Percentiles rank a stretch among this genome's conserved stretches.
These are phyloP conservation scores for Canavalia ensiformis DNA, from an alignment of 306 rosid genomes.

Conservation along the genomic window DNA sequence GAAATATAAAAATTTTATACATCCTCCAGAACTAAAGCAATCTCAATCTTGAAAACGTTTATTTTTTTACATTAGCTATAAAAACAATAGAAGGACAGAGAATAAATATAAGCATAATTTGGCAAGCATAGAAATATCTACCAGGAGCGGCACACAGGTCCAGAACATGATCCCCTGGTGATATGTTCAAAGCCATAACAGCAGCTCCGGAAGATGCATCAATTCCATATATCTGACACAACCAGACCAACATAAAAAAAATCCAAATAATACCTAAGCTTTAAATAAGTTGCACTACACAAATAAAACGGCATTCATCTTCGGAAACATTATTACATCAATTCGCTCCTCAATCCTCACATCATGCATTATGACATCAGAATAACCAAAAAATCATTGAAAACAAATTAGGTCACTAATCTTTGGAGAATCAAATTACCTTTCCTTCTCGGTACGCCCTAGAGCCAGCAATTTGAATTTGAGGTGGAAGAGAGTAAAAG, in stretches of 20 bases:
- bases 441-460: slow-evolving; percentile 79
- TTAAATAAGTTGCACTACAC: background rate
- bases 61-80: background rate
- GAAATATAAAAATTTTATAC: background rate
- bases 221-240: slow-evolving; percentile 83
- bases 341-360: background rate
- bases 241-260: background rate
- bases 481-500: slow-evolving; percentile 77
- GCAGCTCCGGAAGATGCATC: slow-evolving; percentile 99
- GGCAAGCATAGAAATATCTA: slow-evolving; percentile 38
- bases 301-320: background rate
- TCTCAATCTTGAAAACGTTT: background rate
- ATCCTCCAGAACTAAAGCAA: slow-evolving; percentile 22
- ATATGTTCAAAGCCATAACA: slow-evolving; percentile 74
- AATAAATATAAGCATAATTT: slow-evolving; percentile 19
- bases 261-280: background rate
- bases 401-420: background rate
- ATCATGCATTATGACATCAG: background rate
- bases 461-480: slow-evolving; percentile 73
- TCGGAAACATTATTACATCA: background rate
- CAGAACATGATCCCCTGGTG: slow-evolving; percentile 84
- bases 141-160: slow-evolving; percentile 99
- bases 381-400: background rate
- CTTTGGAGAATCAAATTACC: slow-evolving; percentile 46
- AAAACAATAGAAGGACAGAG: slow-evolving; percentile 11